Base-by-base conservation (phyloP, 2,329 filamentous ascomycete species). In the Scedosporium minutisporum region DNA sequence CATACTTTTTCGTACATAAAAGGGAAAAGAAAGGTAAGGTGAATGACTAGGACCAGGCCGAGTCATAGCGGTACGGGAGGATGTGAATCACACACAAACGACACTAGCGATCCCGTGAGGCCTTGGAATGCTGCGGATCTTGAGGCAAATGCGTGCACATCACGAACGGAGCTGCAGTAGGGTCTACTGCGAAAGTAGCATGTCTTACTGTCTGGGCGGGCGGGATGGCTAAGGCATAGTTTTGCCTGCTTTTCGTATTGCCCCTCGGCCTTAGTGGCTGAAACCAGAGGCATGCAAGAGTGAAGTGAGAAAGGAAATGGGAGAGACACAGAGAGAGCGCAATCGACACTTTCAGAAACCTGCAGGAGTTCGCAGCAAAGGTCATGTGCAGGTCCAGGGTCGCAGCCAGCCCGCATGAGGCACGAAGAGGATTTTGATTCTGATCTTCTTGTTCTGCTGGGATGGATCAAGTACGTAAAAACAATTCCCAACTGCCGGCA, bases 311-410 rank as follows among this genome's bases (percentile, higher is more conserved):
- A 14, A 23, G 23, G 16, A 27, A n/a, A 6, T n/a, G 21, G 25
- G 16, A 38, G 29, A 27, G n/a, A 25, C 7, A 21, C n/a, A 7
- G 33, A 33, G 57, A 33, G 12, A 33, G 29, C 57, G 38, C 14
- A 41, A 42, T 41, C 57, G 46, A 2, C 41, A 25, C 7, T 44
- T 21, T 23, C 12, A n/a, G 5, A 41, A 14, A 33, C 58, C 60
- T 61, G 60, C 60, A 61, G 60, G 60, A 57, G 46, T 61, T 61
- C 60, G 60, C 46, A 61, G 60, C 48, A 21, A 25, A 21, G 48
- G 48, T 57, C 60, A 61, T 61, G 60, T 60, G 58, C 38, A 38
- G 58, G 16, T 14, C 12, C 51, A 7, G 21, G 18, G 51, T 55
- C 55, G 55, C 55, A 58, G 55, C 16, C 21, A 38, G 18, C n/a